phyloP scores from a whole-genome alignment of 306 rosid species.

The Castanea crenata region DNA sequence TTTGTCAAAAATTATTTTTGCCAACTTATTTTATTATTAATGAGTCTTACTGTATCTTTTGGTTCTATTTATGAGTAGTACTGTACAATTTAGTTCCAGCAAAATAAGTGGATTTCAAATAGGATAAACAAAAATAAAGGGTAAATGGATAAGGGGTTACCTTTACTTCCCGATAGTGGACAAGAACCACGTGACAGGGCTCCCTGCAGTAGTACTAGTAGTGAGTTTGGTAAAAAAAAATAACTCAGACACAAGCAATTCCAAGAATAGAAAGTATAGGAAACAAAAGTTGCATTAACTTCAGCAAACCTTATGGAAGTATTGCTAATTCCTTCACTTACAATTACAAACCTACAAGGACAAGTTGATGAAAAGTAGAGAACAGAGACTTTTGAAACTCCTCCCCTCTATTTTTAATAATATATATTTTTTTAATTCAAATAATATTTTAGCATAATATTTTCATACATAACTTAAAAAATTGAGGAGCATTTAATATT shows the following conservation, averaged over 20 bases:
- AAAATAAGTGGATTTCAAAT: too few relatives aligned
- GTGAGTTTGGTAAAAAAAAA: slow-evolving; percentile 19
- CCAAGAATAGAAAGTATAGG: background rate
- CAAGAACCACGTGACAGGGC: slow-evolving; percentile 76
- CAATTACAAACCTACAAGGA: background rate
- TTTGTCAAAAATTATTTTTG: too few relatives aligned
- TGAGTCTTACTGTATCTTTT: too few relatives aligned
- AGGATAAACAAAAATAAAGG: background rate
- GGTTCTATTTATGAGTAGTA: too few relatives aligned
- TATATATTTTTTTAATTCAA: background rate
- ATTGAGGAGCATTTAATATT: too few relatives aligned
- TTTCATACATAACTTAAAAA: too few relatives aligned
- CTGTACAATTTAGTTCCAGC: too few relatives aligned
- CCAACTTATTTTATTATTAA: too few relatives aligned
- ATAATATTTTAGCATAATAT: background rate
- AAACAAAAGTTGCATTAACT: slow-evolving; percentile 21
- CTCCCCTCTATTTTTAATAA: too few relatives aligned
- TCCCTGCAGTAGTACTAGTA: slow-evolving; percentile 47
- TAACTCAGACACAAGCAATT: background rate
- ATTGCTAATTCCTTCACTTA: background rate
- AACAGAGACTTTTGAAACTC: too few relatives aligned
- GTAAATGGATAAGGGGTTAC: slow-evolving; percentile 27
- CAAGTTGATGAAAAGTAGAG: too few relatives aligned
- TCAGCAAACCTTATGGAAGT: slow-evolving; percentile 3
- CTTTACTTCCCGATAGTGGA: slow-evolving; percentile 81